These are phyloP conservation scores for Cocos nucifera DNA, from an alignment of 176 grass and related monocot genomes.

Conservation along the genomic window DNA sequence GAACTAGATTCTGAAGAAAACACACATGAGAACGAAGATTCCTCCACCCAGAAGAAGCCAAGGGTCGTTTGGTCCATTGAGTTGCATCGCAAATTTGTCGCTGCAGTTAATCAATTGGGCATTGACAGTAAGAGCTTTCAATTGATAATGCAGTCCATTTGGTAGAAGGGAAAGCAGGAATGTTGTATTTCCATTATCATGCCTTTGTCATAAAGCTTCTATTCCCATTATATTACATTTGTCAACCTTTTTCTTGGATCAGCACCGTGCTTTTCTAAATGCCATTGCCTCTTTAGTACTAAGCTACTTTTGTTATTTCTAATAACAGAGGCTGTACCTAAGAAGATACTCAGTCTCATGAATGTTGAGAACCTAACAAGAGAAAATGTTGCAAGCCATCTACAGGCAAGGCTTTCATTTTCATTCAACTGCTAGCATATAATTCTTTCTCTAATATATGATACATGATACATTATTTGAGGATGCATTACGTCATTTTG, in stretches of 20 bases:
- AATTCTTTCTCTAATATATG: too few relatives aligned
- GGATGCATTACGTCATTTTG: too few relatives aligned
- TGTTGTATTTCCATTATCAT: too few relatives aligned
- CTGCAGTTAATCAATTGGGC: constrained; percentile 33
- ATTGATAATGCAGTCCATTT: background rate
- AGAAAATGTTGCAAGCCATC: constrained; percentile 57
- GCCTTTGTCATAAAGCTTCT: too few relatives aligned
- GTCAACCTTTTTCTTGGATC: too few relatives aligned
- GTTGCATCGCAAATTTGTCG: constrained; percentile 48
- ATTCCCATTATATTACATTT: too few relatives aligned
- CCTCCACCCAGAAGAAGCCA: constrained; percentile 19
- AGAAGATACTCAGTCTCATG: constrained; percentile 58
- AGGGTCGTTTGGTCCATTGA: constrained; percentile 41
- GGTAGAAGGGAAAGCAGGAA: too few relatives aligned
- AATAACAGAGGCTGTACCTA: constrained; percentile 51
- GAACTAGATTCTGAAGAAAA: constrained; percentile 8
- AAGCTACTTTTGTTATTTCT: background rate
- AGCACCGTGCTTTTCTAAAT: background rate
- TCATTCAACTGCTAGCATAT: background rate
- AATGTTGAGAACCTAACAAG: constrained; percentile 40
- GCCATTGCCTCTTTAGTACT: background rate
- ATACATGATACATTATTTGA: too few relatives aligned
- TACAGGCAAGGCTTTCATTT: constrained; percentile 40
- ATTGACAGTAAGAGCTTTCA: constrained; percentile 38
- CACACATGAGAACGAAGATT: background rate